Evolutionary conservation across 2,329 filamentous ascomycete species (phyloP), one percentile per base, ranked within the genome.

Genomic region (Fusarium austroafricanum): DNA sequence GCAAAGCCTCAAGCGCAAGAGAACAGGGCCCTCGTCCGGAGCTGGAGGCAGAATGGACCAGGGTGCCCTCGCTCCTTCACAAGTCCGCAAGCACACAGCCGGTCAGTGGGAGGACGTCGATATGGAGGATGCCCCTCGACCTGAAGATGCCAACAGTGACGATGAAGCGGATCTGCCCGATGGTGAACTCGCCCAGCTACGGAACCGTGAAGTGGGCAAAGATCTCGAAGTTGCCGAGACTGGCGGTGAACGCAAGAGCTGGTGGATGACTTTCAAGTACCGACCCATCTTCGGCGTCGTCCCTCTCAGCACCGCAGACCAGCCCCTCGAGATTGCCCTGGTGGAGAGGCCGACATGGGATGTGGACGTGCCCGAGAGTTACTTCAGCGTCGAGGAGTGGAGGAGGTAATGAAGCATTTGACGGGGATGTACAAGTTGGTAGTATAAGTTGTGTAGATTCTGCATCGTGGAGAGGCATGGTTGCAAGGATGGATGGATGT

Each of bases 261-360:
- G 82, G 81, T 98, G 94, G 93, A 88, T 90, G 76, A 97, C 94
- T 7, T 94, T 92, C 84, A 96, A 97, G 79, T 99, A 98, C 80
- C 87, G 94, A 60, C 92, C 94, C n/a, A 94, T 99, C 71, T 83
- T 99, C 64, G 96, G 94, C 54, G 80, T 89, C 37, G 84, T 88
- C 35, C 82, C 83, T 42, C 78, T 85, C 66, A 76, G 75, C 53
- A 71, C 68, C 20, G 77, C 80, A 26, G 76, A 77, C 70, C 62
- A 78, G 71, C 78, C 82, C 12, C 80, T 92, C 6, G 96, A 99
- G 79, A 92, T 97, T 45, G 94, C 93, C 3, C 83, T 98, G 51
- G 89, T 98, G 15, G 95, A 98, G 83, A 84, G 94, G 73, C 94
- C 95, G 20, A 84, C 89, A 71, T 96, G 92, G 89, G 92, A 96